Percentiles rank a stretch among this genome's conserved stretches.
Evolutionary conservation across 345 rosid species (phyloP).

Genomic region (Arabidopsis suecica): DNA sequence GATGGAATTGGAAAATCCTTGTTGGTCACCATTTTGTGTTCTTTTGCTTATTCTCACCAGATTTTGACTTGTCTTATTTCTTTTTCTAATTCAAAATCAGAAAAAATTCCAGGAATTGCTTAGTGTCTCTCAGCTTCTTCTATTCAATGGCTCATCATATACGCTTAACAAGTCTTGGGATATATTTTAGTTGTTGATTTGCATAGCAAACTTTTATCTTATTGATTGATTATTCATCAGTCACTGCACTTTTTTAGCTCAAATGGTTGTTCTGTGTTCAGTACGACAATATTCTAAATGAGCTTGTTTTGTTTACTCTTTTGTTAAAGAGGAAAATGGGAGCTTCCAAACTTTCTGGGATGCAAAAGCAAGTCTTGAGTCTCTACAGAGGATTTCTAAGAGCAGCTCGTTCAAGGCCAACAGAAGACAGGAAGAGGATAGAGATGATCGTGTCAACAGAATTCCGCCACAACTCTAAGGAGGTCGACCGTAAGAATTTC

Average conservation of each 20-base stretch:
- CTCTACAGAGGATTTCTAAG: slow-evolving; percentile 86
- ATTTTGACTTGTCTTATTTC: not conserved
- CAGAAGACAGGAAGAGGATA: slow-evolving; percentile 61
- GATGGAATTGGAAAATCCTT: not conserved
- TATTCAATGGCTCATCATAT: no score
- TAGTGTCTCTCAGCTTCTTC: not conserved
- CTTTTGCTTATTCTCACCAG: not conserved
- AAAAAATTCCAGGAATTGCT: not conserved
- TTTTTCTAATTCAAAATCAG: no score
- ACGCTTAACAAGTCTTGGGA: not conserved
- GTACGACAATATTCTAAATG: not conserved
- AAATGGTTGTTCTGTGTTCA: not conserved
- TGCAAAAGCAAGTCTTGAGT: slow-evolving; percentile 88
- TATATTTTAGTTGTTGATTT: not conserved
- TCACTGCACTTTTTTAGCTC: not conserved
- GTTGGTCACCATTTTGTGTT: not conserved
- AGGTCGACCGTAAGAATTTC: slow-evolving; percentile 83
- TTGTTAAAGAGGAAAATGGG: slow-evolving; percentile 42
- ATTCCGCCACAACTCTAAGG: slow-evolving; percentile 64
- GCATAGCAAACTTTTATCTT: no score
- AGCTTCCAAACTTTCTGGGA: slow-evolving; percentile 65
- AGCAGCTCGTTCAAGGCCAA: slow-evolving; percentile 69
- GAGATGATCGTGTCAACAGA: slow-evolving; percentile 68
- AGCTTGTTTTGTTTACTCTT: slow-evolving; percentile 3
- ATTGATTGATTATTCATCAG: not conserved